Base-by-base conservation (phyloP, 352 stramenopile species). In the Globisporangium lucens region DNA sequence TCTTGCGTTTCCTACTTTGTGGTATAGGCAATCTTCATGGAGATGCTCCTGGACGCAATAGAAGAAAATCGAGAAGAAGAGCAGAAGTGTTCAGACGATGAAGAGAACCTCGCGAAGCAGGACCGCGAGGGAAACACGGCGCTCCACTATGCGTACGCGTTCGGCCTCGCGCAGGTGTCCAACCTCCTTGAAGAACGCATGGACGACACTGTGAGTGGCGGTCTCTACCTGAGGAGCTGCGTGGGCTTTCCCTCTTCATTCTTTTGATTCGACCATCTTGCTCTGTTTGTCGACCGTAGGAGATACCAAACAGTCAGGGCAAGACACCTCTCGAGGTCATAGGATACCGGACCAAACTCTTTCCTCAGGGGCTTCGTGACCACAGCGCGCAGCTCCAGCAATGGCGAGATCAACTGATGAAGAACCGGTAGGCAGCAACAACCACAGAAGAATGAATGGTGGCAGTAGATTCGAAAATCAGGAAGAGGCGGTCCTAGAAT, bases 101-200 rank as follows among this genome's bases (percentile, higher is more conserved):
- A 71, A 55, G 41, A 63, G 1, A 53, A 69, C 7, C 61, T 89
- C 5, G 56, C 56, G 27, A 20, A 49, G 17, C n/a, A n/a, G 12
- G 82, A 92, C 59, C 33, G 30, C 4, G 43, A 78, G 17, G 82
- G 79, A 6, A 92, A 88, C 53, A 78, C 71, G 7, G 75, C 79
- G 13, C 63, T 92, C 2, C 84, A 92, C 62, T 90, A 92, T 63
- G 80, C 76, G 61, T 92, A 92, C 74, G 84, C 82, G 4, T 92
- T 89, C 63, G 76, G 72, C 0, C 61, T 80, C 63, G 75, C 77
- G 1, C 57, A 80, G 62, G 63, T 81, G 3, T 82, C 75, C n/a
- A 79, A 67, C 20, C 70, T 80, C 43, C 63, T 87, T 15, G 79
- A 85, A 74, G 73, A 83, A 41, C 65, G 65, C 15, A 78, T 82